Evolutionary conservation across 331 rosid species (phyloP), one percentile per base, ranked within the genome.

Genomic region (Prunus yedoensis): DNA sequence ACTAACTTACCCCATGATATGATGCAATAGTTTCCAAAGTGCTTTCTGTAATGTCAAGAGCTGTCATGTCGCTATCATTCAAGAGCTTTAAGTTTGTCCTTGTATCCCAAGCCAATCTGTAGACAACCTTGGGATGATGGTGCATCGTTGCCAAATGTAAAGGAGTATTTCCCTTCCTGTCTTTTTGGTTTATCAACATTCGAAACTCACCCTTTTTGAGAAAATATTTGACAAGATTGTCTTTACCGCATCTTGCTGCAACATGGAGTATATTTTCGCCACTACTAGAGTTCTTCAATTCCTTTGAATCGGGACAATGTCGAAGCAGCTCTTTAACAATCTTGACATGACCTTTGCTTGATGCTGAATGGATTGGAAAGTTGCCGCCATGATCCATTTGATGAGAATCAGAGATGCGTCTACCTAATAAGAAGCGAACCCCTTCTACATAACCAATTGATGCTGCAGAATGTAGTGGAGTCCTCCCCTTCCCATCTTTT

Each of bases 331-430:
- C 50, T 10, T 64, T 0, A 45, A 85, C 43, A 1, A 77, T 54
- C 28, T 45, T 8, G 5, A 47, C 25, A 25, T 79, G 67, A 8
- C 86, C 86, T 69, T 14, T 35, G 15, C 28, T 14, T 4, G 86
- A 65, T 18, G 89, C 85, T 11, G 50, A 21, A 52, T 85, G 88
- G 61, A 85, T 72, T 4, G 84, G 86, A 6, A 54, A 76, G 41
- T 18, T 15, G 9, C 82, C 80, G 4, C 45, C 0, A 0, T 10
- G 21, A 71, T 85, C 84, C 2, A 32, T 32, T 69, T 21, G 67
- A 21, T 54, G 58, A 25, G 30, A 21, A 3, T 14, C 72, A 18
- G 0, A 46, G 13, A 8, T 0, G 65, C 74, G 68, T 1, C n/a
- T 53, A 1, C 4, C 16, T 11, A 79, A 49, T 4, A 85, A 20